Evolutionary conservation across 768 basidiomycete genomes (phyloP).

Genomic region (Mycena vulgaris): DNA sequence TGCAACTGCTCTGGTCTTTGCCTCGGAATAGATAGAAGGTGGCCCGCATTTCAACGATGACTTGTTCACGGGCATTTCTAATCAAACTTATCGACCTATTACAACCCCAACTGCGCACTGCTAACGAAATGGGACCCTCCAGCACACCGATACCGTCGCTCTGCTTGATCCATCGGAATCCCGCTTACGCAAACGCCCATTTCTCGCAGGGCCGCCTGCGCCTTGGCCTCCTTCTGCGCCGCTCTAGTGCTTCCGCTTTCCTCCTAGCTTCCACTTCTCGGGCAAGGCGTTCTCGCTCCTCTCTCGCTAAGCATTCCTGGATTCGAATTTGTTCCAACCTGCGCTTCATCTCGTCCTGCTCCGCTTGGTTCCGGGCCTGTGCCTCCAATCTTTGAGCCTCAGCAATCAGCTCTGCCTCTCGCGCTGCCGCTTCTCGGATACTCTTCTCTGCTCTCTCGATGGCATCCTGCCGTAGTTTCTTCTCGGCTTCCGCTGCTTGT

Average conservation of each 20-base stretch:
- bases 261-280: slow-evolving; percentile 43
- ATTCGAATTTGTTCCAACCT: slow-evolving; percentile 43
- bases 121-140: slow-evolving; percentile 62
- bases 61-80: too few species aligned
- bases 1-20: too few species aligned
- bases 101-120: slow-evolving; percentile 44
- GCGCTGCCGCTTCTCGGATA: slow-evolving; percentile 30
- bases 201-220: slow-evolving; percentile 56
- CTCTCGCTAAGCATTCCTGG: slow-evolving; percentile 37
- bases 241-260: slow-evolving; percentile 41
- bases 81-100: too few species aligned
- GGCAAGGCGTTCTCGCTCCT: slow-evolving; percentile 39
- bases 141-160: slow-evolving; percentile 58
- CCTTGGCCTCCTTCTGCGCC: slow-evolving; percentile 58
- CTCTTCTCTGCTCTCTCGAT: slow-evolving; percentile 39
- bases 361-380: slow-evolving; percentile 34
- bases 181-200: slow-evolving; percentile 68
- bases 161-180: slow-evolving; percentile 62
- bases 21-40: too few species aligned
- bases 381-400: slow-evolving; percentile 38
- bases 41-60: too few species aligned
- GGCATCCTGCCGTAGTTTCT: slow-evolving; percentile 41
- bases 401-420: slow-evolving; percentile 36
- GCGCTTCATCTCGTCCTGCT: slow-evolving; percentile 37
- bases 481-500: slow-evolving; percentile 48